Evolutionary conservation across 1,284 basidiomycete species (phyloP).

Genomic region (Exsudoporus floridanus): DNA sequence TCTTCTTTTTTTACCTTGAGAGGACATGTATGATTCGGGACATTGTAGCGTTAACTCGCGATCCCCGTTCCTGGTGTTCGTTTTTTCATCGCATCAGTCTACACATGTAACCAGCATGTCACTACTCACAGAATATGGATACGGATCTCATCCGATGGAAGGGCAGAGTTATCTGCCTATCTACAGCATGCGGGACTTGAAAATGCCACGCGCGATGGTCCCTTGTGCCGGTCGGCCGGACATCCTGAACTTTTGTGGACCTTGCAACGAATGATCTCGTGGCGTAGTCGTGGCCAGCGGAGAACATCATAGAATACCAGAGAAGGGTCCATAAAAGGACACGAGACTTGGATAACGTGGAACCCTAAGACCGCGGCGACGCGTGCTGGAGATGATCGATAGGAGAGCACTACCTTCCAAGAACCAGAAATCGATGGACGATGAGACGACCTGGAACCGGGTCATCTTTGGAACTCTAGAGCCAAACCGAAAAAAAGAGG

Average conservation of each 20-base stretch:
- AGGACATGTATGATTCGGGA: constrained; percentile 16
- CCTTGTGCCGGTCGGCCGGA: neutral
- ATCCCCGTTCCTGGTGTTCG: neutral
- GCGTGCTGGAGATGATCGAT: neutral
- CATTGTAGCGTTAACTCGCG: constrained; percentile 2
- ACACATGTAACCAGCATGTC: constrained; percentile 2
- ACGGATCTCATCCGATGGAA: constrained; percentile 4
- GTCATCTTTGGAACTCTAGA: neutral
- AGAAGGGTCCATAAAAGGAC: constrained; percentile 2
- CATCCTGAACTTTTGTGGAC: neutral
- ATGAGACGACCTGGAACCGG: neutral
- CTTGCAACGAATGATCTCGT: neutral
- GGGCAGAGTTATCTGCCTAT: constrained; percentile 5
- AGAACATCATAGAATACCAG: constrained; percentile 7
- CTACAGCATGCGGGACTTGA: neutral
- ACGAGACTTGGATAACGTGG: constrained; percentile 5
- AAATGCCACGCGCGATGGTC: neutral
- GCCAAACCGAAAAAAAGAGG: neutral
- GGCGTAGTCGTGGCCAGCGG: constrained; percentile 6
- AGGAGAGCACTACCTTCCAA: neutral
- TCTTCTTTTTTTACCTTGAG: neutral
- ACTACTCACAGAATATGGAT: constrained; percentile 5
- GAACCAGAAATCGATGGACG: too few relatives aligned
- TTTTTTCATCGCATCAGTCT: neutral
- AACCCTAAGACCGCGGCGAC: neutral